Base-by-base conservation (phyloP, 768 basidiomycete genomes). In the Termitomyces sp. region DNA sequence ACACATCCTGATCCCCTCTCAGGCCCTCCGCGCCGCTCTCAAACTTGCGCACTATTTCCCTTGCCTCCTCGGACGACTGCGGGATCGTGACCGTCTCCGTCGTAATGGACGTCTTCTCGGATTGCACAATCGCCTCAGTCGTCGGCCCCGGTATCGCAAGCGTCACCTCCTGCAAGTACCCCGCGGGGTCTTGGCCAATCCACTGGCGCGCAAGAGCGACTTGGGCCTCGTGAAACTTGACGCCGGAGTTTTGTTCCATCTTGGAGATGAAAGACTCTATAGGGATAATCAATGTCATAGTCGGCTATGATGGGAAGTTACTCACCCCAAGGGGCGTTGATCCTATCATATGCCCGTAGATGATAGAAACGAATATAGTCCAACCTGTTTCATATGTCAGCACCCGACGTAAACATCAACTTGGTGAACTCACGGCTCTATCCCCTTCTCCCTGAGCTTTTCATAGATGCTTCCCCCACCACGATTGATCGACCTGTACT, bases 341-440 rank as follows among this genome's bases (percentile, higher is more conserved):
- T 91, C 28, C 95, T 80, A 68, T 98, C 95, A 69, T 95, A 99
- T 1, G 88, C 77, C 33, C 97, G 83, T 28, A 99, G 79, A 73
- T 98, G 94, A 75, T 91, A 98, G 80, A 97, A 93, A 12, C 87
- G 82, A 65, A 97, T 90, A 69, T 89, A 95, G 58, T 95, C 87
- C 74, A 77, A 66, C n/a, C 92, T 93, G 13, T 13, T 7, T 50
- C 30, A 23, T 18, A 20, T 7, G 35, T 16, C 48, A 35, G 32
- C 16, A n/a, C 26, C 16, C 20, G 10, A 38, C 12, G 14, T n/a
- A 47, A 12, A 32, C 36, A 32, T n/a, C 30, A 3, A 10, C 32
- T 5, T n/a, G 5, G 69, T 38, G 26, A 1, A 74, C 88, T 63
- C 65, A 91, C 89, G 91, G 91, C 36, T 94, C 89, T 64, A 78